Base-by-base conservation (phyloP, 1,284 basidiomycete species). In the Ganoderma lucidum region DNA sequence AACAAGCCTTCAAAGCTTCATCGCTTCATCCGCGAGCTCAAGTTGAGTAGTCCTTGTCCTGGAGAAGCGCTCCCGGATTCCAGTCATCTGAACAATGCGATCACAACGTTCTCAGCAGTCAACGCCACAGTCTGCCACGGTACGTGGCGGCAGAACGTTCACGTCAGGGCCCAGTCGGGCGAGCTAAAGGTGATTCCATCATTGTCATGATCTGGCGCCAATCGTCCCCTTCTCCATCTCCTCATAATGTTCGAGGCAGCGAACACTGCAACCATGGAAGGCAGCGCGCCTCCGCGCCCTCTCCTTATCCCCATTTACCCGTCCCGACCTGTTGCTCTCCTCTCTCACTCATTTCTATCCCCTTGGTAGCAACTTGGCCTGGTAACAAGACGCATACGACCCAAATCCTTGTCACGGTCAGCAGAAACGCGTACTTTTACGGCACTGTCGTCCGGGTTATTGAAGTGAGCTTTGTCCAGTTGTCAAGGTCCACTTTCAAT, bases 121-220 rank as follows among this genome's bases (percentile, higher is more conserved):
- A 15, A 58, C 32, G 30, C 32, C 56, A 39, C n/a, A 23, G 37
- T 30, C 14, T 6, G 23, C 23, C 23, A 23, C 23, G 23, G 23
- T 23, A 23, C 23, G 23, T 30, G 6, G 56, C 12, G 55, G 28
- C 32, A 30, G 8, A 39, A 60, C 35, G 5, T 41, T 39, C 58
- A 53, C 59, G n/a, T 28, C 12, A 39, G 62, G 39, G 23, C 28
- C 55, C 61, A 30, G 35, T 55, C 32, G 51, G 23, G 23, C 23
- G 23, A 23, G 23, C 23, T 23, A 23, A 23, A 15, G 64, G 28
- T 73, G 72, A 73, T 73, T 68, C 68, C 72, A 73, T 73, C 72
- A 73, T 62, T 41, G 59, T 53, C 62, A 61, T 73, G 72, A 73
- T 73, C 62, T 66, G 68, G 72, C 72, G 72, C 64, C 62, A 73